Percentiles rank a stretch among this genome's conserved stretches.
Evolutionary conservation across 2,329 filamentous ascomycete genomes (phyloP).

Genomic region (Dactylellina leptospora): DNA sequence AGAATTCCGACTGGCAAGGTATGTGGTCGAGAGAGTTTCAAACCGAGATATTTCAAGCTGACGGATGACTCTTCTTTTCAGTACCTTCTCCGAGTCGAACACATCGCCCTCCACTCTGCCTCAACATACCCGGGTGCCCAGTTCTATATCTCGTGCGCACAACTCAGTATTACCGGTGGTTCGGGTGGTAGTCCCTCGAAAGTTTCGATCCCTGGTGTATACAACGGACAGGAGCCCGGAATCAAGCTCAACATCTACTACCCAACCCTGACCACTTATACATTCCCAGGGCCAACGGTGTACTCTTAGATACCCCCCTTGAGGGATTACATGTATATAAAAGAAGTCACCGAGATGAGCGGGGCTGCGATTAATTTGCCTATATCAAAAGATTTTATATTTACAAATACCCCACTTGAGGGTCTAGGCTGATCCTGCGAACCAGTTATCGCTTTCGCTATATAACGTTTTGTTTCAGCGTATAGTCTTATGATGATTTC

Average conservation of each 20-base stretch:
- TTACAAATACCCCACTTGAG: no score
- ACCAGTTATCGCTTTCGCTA: no score
- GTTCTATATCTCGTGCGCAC: conserved; percentile 61
- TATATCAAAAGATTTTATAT: background rate
- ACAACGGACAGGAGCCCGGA: conserved; percentile 53
- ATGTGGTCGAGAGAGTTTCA: background rate
- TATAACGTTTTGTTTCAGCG: no score
- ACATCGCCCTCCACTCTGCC: conserved; percentile 60
- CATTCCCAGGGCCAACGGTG: conserved; percentile 54
- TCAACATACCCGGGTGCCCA: conserved; percentile 59
- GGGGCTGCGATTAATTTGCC: background rate
- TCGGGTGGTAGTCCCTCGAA: conserved; percentile 60
- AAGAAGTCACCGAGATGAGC: no score
- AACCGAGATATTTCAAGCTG: background rate
- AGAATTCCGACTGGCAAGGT: conserved; percentile 60
- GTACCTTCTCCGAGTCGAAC: conserved; percentile 60
- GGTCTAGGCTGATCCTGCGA: no score
- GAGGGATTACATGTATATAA: background rate
- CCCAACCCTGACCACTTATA: conserved; percentile 53
- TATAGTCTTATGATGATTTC: no score
- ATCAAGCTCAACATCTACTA: conserved; percentile 56
- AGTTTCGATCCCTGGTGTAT: conserved; percentile 62
- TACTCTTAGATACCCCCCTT: conserved; percentile 37
- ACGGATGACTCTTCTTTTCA: conserved; percentile 22
- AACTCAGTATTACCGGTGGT: conserved; percentile 62